These are phyloP conservation scores for Russula virescens DNA, from an alignment of 768 basidiomycete genomes.

Conservation along the genomic window DNA sequence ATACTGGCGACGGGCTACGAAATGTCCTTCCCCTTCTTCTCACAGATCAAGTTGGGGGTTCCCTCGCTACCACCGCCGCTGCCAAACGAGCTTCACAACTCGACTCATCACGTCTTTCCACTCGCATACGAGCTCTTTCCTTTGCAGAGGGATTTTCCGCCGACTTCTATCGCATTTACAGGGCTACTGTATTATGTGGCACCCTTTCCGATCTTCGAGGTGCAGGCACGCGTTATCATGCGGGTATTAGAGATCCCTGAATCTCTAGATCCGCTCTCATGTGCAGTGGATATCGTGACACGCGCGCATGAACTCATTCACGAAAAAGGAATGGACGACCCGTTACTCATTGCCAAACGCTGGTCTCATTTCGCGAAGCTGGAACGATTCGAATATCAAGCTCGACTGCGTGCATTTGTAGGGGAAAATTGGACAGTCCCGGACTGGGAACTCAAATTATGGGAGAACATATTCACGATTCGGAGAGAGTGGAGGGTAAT, in stretches of 20 bases:
- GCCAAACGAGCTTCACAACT: slow-evolving; percentile 52
- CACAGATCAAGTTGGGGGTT: slow-evolving; percentile 32
- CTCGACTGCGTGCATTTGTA: slow-evolving; percentile 48
- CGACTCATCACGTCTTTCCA: slow-evolving; percentile 62
- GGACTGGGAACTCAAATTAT: slow-evolving; percentile 57
- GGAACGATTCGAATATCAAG: slow-evolving; percentile 67
- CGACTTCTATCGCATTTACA: slow-evolving; percentile 56
- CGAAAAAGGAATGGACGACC: slow-evolving; percentile 29
- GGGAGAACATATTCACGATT: slow-evolving; percentile 41
- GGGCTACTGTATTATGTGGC: slow-evolving; percentile 53
- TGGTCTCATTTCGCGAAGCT: slow-evolving; percentile 50
- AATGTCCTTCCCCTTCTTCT: slow-evolving; percentile 58
- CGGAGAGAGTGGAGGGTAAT: slow-evolving; percentile 53
- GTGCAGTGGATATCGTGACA: slow-evolving; percentile 43
- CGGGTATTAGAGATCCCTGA: slow-evolving; percentile 48
- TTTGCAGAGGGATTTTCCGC: slow-evolving; percentile 40
- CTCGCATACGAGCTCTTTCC: slow-evolving; percentile 69
- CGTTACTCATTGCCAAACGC: slow-evolving; percentile 40
- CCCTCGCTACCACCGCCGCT: slow-evolving; percentile 46
- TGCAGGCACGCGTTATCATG: slow-evolving; percentile 62
- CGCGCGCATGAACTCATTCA: slow-evolving; percentile 27
- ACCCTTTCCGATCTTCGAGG: slow-evolving; percentile 75
- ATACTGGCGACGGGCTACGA: slow-evolving; percentile 78
- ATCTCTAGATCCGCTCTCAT: slow-evolving; percentile 43
- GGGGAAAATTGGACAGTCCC: slow-evolving; percentile 36